Conservation (phyloP, 768 basidiomycete genomes). For the Hypsizygus marmoreus region DNA sequence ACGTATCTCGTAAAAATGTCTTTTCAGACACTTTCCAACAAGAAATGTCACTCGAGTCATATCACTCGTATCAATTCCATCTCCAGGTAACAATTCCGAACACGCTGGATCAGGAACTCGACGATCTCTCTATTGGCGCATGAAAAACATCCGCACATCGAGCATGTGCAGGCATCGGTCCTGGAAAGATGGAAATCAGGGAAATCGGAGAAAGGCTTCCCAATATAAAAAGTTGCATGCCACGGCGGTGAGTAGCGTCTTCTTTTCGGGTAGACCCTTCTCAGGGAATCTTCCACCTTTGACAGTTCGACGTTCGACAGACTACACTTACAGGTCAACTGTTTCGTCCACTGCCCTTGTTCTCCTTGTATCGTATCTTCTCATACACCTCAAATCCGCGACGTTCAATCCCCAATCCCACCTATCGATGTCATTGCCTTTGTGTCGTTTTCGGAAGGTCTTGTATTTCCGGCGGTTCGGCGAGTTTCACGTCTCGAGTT, state of each 20-base stretch:
- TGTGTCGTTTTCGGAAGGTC: background rate
- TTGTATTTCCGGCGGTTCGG: background rate
- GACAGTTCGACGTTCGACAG: slow-evolving; percentile 11
- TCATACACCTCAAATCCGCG: background rate
- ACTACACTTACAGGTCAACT: background rate
- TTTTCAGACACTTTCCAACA: background rate
- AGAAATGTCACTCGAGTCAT: background rate
- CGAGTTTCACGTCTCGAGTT: background rate
- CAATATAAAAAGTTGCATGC: too few species aligned
- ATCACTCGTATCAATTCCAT: background rate
- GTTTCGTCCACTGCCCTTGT: slow-evolving; percentile 9
- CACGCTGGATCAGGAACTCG: too few species aligned
- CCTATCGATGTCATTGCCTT: background rate
- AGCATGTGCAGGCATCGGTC: too few species aligned
- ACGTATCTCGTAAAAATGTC: background rate
- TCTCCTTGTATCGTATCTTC: background rate
- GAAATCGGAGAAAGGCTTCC: background rate
- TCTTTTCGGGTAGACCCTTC: too few species aligned
- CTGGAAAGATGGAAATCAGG: background rate
- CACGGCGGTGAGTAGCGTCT: too few species aligned
- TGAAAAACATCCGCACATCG: too few species aligned
- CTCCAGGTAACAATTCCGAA: too few species aligned
- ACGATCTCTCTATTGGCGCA: too few species aligned
- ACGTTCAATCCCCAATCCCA: background rate
- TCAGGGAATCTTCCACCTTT: background rate